Evolutionary conservation across 441 rosid genomes (phyloP).

Genomic region (Daphne laureola): DNA sequence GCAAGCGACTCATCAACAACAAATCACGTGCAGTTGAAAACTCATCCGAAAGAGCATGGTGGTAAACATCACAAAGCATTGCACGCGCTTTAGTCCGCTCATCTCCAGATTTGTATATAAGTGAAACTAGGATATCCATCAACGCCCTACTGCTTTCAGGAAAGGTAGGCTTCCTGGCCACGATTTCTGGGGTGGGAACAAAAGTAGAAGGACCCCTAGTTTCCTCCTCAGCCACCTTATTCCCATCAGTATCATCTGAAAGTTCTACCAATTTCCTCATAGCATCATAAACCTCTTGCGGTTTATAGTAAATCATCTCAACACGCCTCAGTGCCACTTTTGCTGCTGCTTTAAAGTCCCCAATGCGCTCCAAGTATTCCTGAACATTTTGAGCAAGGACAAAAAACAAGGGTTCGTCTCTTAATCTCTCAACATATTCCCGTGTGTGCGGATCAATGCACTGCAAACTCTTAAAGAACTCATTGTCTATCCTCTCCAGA

Average conservation of each 20-base stretch:
- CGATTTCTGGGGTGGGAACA: slow-evolving; percentile 43
- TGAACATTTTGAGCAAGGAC: slow-evolving; percentile 66
- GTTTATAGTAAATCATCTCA: slow-evolving; percentile 62
- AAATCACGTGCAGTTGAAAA: slow-evolving; percentile 53
- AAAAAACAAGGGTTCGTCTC: slow-evolving; percentile 54
- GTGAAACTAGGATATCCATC: slow-evolving; percentile 56
- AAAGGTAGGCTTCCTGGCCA: slow-evolving; percentile 53
- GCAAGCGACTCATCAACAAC: slow-evolving; percentile 63
- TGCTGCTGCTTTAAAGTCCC: slow-evolving; percentile 54
- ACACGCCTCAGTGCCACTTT: slow-evolving; percentile 55
- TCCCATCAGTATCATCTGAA: slow-evolving; percentile 27
- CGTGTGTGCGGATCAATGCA: slow-evolving; percentile 73
- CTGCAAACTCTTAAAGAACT: slow-evolving; percentile 73
- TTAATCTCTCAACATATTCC: slow-evolving; percentile 55
- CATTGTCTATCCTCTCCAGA: slow-evolving; percentile 56
- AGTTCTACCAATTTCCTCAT: slow-evolving; percentile 62
- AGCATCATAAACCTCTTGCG: slow-evolving; percentile 63
- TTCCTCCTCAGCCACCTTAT: slow-evolving; percentile 34
- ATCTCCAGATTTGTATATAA: slow-evolving; percentile 63
- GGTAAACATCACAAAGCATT: slow-evolving; percentile 66
- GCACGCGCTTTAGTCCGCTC: slow-evolving; percentile 78
- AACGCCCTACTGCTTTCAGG: slow-evolving; percentile 52
- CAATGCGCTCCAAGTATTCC: slow-evolving; percentile 40
- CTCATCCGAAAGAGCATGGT: slow-evolving; percentile 54
- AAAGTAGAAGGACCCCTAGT: slow-evolving; percentile 42